These are phyloP conservation scores for Adiantum capillusveneris DNA, from an alignment of 75 land plant species.

Conservation along the genomic window DNA sequence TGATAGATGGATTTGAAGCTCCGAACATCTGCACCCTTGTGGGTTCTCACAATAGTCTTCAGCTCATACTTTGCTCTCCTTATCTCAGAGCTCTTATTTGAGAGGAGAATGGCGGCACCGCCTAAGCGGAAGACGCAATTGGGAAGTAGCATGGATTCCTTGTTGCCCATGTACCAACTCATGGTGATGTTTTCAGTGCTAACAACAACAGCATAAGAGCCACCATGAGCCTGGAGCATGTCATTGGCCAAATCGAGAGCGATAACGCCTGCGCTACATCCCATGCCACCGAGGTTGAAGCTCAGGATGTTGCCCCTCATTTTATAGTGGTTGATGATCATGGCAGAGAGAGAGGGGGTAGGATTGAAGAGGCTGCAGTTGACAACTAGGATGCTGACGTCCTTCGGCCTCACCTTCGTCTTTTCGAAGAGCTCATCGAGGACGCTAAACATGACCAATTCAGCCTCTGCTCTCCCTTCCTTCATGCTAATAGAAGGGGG, in stretches of 20 bases:
- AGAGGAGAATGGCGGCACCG: conserved; percentile 63
- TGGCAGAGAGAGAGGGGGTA: conserved; percentile 84
- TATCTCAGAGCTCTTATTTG: conserved; percentile 41
- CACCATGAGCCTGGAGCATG: conserved; percentile 65
- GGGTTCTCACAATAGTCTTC: conserved; percentile 49
- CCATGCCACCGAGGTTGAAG: conserved; percentile 90
- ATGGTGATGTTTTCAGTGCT: conserved; percentile 77
- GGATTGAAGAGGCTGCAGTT: conserved; percentile 94
- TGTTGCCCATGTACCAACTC: conserved; percentile 69
- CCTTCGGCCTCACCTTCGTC: conserved; percentile 64
- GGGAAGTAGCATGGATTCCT: conserved; percentile 70
- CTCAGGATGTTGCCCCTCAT: conserved; percentile 82
- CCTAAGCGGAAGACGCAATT: conserved; percentile 90
- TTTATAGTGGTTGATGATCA: conserved; percentile 88
- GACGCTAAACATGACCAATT: conserved; percentile 69
- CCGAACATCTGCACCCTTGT: conserved; percentile 47
- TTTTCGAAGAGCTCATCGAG: conserved; percentile 86
- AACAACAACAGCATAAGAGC: conserved; percentile 80
- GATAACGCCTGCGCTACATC: conserved; percentile 81
- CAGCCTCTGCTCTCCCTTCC: conserved; percentile 68
- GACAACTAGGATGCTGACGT: conserved; percentile 81
- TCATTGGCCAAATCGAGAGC: conserved; percentile 71
- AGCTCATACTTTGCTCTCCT: conserved; percentile 59
- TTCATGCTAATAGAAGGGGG: conserved; percentile 54
- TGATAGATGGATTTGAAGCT: conserved; percentile 60